Base-by-base conservation (phyloP, 768 basidiomycete species). In the Fistulinella prunicolor region DNA sequence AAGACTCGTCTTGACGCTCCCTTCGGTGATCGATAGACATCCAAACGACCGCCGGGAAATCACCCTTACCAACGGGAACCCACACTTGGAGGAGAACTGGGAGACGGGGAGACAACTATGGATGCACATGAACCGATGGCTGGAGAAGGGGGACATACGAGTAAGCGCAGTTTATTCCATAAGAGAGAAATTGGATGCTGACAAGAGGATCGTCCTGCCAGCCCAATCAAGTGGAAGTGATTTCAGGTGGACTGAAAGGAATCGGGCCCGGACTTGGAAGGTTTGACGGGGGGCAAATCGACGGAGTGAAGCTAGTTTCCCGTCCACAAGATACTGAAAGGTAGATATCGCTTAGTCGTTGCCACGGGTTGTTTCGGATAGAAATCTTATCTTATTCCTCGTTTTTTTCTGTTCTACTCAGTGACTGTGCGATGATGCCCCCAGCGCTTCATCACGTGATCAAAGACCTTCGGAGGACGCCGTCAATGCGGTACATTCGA, bases 231-330 rank as follows among this genome's bases (percentile, higher is more conserved):
- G 65, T 72, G 9, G 73, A 77, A 45, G 56, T 72, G 14, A 45
- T 80, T 12, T 60, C 68, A 0, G 65, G 65, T 12, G 78, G 79
- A 8, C 59, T 80, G 20, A 63, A 58, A 24, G 77, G 71, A 10
- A 72, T 80, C 37, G 56, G 59, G 28, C 60, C 60, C 12, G 80
- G 72, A 9, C 56, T 81, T 40, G 63, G 69, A 57, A 64, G 70
- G 38, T 55, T 80, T 56, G 61, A 70, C 49, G 61, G 64, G 4
- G 67, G 69, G 26, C 58, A 70, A 51, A 69, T 78, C 16, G 75
- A 74, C 38, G 74, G 73, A 4, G 57, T 68, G 21, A 79, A 78
- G 57, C 56, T 79, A 30, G 66, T 78, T 42, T 67, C 62, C 46
- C 67, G 56, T 40, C 77, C 76, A 8, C 69, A 72, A 56, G 76